Conservation (phyloP, 2,329 filamentous ascomycete genomes). For the Trichoderma arundinaceum region DNA sequence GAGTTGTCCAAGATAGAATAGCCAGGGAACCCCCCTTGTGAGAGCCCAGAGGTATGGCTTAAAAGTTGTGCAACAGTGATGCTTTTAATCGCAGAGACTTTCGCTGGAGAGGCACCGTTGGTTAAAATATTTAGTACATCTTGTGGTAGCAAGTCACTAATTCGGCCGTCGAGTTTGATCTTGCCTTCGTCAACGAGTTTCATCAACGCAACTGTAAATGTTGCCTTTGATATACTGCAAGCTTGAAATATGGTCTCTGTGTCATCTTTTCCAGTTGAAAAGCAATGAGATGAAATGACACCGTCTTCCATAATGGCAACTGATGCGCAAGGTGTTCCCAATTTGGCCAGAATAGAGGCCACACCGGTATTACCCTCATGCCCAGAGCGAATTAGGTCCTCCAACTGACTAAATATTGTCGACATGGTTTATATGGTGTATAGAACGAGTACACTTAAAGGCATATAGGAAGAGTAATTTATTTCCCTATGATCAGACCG, state of each 20-base stretch:
- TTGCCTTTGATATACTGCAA: slow-evolving; percentile 36
- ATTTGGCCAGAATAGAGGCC: slow-evolving; percentile 19
- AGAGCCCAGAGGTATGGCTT: slow-evolving; percentile 35
- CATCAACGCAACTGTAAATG: slow-evolving; percentile 31
- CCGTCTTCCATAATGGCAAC: slow-evolving; percentile 35
- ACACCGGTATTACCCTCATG: neutral
- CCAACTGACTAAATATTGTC: slow-evolving; percentile 1
- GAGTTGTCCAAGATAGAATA: slow-evolving; percentile 18
- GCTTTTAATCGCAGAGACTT: slow-evolving; percentile 10
- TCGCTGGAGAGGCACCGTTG: slow-evolving; percentile 9
- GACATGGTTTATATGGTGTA: neutral
- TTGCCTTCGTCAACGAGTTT: slow-evolving; percentile 33
- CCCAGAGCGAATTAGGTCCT: slow-evolving; percentile 3
- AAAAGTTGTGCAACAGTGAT: slow-evolving; percentile 34
- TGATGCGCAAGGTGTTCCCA: slow-evolving; percentile 32
- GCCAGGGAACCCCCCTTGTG: slow-evolving; percentile 29
- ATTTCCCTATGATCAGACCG: too few relatives aligned
- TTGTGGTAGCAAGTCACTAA: slow-evolving; percentile 30
- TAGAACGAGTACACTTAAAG: neutral
- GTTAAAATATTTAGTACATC: slow-evolving; percentile 23
- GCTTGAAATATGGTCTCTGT: slow-evolving; percentile 34
- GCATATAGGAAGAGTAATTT: too few relatives aligned
- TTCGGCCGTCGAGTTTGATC: slow-evolving; percentile 24
- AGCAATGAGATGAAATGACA: slow-evolving; percentile 33
- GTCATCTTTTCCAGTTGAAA: slow-evolving; percentile 29